A percentile compares a stretch with the other conserved stretches of the same genome.
Conservation (phyloP, 768 basidiomycete species). For the Cystofilobasidium bisporidii region DNA sequence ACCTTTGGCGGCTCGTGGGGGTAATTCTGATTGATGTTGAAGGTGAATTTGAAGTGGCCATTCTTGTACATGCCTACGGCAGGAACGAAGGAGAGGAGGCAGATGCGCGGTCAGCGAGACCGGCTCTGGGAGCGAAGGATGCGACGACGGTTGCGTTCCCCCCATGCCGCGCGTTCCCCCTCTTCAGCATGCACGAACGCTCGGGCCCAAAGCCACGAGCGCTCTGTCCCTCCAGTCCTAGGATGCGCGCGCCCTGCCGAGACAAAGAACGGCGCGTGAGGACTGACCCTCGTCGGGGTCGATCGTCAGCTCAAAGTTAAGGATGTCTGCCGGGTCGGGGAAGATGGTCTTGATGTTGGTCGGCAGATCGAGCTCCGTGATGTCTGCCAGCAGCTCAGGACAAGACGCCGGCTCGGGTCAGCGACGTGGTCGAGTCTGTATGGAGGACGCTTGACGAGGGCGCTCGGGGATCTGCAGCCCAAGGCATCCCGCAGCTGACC, state of each 20-base stretch:
- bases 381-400: constrained; percentile 48
- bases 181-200: too few species aligned
- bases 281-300: constrained; percentile 85
- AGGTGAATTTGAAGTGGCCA: constrained; percentile 84
- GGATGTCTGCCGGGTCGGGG: constrained; percentile 82
- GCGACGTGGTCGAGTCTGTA: background rate
- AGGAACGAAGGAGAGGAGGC: too few species aligned
- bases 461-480: too few species aligned
- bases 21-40: constrained; percentile 93
- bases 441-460: too few species aligned
- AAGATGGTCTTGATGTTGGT: constrained; percentile 92
- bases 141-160: background rate
- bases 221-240: too few species aligned
- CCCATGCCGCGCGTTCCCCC: background rate
- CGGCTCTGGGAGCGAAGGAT: too few species aligned
- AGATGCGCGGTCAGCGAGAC: too few species aligned
- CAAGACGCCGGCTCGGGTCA: background rate
- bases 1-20: constrained; percentile 99
- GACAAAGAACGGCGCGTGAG: background rate
- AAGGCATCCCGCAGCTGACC: too few species aligned
- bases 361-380: constrained; percentile 93
- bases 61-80: constrained; percentile 91
- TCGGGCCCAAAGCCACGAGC: too few species aligned
- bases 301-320: constrained; percentile 92
- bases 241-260: too few species aligned